Percentiles rank a stretch among this genome's conserved stretches.
Conservation (phyloP, 2,329 filamentous ascomycete genomes). For the Xylariaceae sp. region DNA sequence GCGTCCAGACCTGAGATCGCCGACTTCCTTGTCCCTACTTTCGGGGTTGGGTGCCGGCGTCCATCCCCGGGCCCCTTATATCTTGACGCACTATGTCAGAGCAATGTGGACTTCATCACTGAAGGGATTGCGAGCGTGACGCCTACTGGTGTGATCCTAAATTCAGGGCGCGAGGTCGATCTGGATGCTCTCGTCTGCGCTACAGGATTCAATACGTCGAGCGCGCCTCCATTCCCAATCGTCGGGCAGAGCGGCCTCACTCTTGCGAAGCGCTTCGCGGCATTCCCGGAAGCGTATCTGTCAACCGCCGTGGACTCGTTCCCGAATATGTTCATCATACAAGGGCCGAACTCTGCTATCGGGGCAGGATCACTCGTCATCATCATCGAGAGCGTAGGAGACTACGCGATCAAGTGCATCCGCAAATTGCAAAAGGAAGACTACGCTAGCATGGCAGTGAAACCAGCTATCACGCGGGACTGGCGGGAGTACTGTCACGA, state of each 20-base stretch:
- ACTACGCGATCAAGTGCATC: conserved; percentile 44
- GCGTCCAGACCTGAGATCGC: conserved; percentile 41
- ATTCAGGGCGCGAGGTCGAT: conserved; percentile 27
- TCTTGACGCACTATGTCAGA: conserved; percentile 39
- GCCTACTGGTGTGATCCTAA: conserved; percentile 32
- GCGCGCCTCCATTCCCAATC: conserved; percentile 39
- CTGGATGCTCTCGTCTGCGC: conserved; percentile 46
- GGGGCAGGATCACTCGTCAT: conserved; percentile 44
- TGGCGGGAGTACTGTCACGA: conserved; percentile 44
- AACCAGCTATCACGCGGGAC: conserved; percentile 40
- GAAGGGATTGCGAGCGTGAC: conserved; percentile 34
- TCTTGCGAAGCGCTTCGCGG: conserved; percentile 37
- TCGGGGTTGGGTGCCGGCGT: conserved; percentile 42
- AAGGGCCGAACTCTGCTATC: conserved; percentile 46
- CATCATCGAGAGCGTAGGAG: conserved; percentile 46
- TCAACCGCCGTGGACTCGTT: conserved; percentile 44
- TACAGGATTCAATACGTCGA: conserved; percentile 42
- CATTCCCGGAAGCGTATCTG: conserved; percentile 40
- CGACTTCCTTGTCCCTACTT: conserved; percentile 40
- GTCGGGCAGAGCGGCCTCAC: conserved; percentile 35
- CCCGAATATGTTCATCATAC: conserved; percentile 47
- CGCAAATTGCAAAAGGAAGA: conserved; percentile 46
- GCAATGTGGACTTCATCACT: conserved; percentile 39
- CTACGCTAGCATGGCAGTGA: conserved; percentile 42
- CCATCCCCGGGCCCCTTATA: conserved; percentile 44